Percentiles rank a stretch among this genome's conserved stretches.
Conservation (phyloP, 148 eudicot genomes). For the Rhododendron griersonianum region DNA sequence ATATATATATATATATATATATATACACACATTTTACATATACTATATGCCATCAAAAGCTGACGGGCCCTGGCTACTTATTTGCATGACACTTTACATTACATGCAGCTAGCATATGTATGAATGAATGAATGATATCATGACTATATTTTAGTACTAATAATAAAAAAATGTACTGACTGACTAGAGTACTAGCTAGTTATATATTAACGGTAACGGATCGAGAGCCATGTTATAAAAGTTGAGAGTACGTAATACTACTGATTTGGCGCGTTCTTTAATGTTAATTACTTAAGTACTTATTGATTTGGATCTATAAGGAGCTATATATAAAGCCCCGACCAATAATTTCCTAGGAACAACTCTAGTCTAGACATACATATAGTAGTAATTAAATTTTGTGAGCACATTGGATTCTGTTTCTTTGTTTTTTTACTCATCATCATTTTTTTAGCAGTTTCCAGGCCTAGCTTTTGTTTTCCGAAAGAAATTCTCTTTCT, state of each 20-base stretch:
- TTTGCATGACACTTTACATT: background rate
- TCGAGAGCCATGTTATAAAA: background rate
- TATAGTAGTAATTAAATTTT: background rate
- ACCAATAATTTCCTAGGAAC: background rate
- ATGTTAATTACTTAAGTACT: background rate
- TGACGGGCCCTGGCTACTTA: background rate
- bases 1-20: background rate
- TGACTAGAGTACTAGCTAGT: too few relatives aligned
- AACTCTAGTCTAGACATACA: background rate
- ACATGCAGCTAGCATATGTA: background rate
- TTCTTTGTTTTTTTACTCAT: background rate
- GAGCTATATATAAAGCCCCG: background rate
- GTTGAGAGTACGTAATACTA: background rate
- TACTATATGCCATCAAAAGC: background rate
- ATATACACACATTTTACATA: too few relatives aligned
- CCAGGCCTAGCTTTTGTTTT: background rate
- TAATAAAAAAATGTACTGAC: too few relatives aligned
- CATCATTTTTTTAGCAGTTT: background rate
- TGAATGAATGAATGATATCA: too few relatives aligned
- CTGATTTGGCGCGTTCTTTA: constrained; percentile 1
- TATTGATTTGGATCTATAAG: background rate
- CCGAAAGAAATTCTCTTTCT: background rate
- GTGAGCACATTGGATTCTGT: constrained; percentile 7
- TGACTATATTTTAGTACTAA: too few relatives aligned
- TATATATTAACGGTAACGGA: background rate